Evolutionary conservation across 495 filamentous ascomycete genomes (phyloP), one percentile per base, ranked within the genome.

Genomic region (Trichoderma orchidacearum): DNA sequence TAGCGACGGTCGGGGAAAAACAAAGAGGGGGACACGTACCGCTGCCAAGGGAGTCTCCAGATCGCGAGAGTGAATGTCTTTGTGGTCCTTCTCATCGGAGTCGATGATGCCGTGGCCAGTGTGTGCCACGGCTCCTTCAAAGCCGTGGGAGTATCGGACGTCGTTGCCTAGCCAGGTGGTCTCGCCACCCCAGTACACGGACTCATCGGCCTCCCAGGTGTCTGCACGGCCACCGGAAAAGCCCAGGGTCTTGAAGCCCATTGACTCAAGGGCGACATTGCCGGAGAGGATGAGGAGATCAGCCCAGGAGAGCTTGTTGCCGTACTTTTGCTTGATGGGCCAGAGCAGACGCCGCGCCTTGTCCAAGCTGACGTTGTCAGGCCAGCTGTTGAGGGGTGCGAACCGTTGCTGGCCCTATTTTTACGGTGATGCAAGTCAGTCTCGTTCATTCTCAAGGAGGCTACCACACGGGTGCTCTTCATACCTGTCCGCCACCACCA

Each of bases 271-370:
- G 23, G 85, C 83, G 6, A 87, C 84, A 63, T 88, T 88, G 59
- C 85, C 85, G 27, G 82, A 79, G 34, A 88, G 73, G 29, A 88
- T 74, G 32, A 85, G 58, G 60, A 88, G 68, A 63, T 88, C 85
- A 27, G 83, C 81, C 85, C 85, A 88, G 4, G 85, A 88, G 66
- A 88, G 84, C 75, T 85, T 86, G 77, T 80, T 78, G 66, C 85
- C 85, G 63, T 88, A 88, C 76, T 88, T 88, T 62, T 87, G 83
- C 74, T 88, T 88, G 71, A 88, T 80, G 62, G 85, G 85, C 85
- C 85, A 88, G 54, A 88, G 68, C 57, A 88, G 78, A 59, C 85
- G 84, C 54, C 85, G 85, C 32, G 83, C 84, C 78, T 88, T 88
- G 78, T 88, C 85, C 51, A 88, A 76, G 61, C 74, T 80, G 59